These are phyloP conservation scores for Aspergillus hortae DNA, from an alignment of 2,329 filamentous ascomycete species.

Conservation along the genomic window DNA sequence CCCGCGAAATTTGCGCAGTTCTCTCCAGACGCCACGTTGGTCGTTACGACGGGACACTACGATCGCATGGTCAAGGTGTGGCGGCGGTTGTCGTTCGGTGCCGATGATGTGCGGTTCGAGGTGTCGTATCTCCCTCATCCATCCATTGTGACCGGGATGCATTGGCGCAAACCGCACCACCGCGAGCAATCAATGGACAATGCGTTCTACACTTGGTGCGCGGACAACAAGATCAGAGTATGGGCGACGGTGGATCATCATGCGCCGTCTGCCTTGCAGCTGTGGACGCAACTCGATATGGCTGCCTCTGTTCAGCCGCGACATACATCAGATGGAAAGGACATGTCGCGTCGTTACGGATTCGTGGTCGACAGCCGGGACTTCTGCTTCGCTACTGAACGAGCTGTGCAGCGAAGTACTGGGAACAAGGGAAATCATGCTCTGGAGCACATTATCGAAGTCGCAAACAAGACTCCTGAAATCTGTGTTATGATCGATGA, in stretches of 20 bases:
- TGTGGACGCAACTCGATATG: constrained; percentile 80
- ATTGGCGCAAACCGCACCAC: constrained; percentile 80
- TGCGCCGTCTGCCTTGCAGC: constrained; percentile 66
- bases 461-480: constrained; percentile 81
- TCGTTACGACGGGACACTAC: constrained; percentile 73
- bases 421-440: constrained; percentile 64
- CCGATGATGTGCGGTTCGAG: constrained; percentile 81
- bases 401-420: constrained; percentile 63
- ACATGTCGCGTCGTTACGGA: constrained; percentile 57
- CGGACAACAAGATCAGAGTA: constrained; percentile 74
- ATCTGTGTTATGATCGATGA: constrained; percentile 82
- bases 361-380: constrained; percentile 82
- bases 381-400: constrained; percentile 72
- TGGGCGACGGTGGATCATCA: constrained; percentile 77
- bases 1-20: constrained; percentile 70
- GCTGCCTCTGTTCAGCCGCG: constrained; percentile 63
- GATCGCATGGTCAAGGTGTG: constrained; percentile 90
- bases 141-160: constrained; percentile 70
- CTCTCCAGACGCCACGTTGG: constrained; percentile 82
- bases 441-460: constrained; percentile 77
- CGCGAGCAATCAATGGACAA: constrained; percentile 77
- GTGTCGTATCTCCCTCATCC: constrained; percentile 88
- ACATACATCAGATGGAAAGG: constrained; percentile 36
- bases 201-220: constrained; percentile 83
- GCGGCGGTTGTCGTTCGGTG: constrained; percentile 79